A percentile compares a stretch with the other conserved stretches of the same genome.
phyloP scores from a whole-genome alignment of 352 stramenopile genomes.

The Phytophthora colocasiae region DNA sequence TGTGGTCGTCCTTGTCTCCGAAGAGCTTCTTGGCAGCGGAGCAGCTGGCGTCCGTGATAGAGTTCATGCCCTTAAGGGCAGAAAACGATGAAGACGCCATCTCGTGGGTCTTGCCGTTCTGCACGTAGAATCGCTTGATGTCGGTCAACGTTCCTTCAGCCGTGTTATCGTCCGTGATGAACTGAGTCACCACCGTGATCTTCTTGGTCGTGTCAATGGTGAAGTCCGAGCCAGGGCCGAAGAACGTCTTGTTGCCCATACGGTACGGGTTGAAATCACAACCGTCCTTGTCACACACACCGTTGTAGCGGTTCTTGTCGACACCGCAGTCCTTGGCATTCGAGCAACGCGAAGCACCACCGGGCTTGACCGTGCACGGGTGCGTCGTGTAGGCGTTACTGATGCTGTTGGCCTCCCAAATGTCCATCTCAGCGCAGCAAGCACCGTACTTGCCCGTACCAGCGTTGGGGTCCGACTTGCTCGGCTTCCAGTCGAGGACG shows the following conservation, averaged over 20 bases:
- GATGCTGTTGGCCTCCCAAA: conserved; percentile 65
- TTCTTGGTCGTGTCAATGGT: conserved; percentile 32
- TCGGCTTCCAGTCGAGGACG: conserved; percentile 48
- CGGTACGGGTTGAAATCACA: conserved; percentile 39
- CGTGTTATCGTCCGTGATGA: conserved; percentile 35
- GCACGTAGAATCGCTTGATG: conserved; percentile 30
- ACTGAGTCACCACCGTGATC: conserved; percentile 37
- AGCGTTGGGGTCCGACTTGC: conserved; percentile 40
- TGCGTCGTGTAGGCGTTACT: conserved; percentile 52
- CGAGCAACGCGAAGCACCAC: conserved; percentile 31
- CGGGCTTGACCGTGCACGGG: conserved; percentile 38
- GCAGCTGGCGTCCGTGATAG: conserved; percentile 28
- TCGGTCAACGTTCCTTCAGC: conserved; percentile 22
- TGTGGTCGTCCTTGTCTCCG: conserved; percentile 62
- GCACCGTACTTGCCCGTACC: conserved; percentile 49
- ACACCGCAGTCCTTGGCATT: conserved; percentile 18
- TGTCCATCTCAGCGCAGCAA: conserved; percentile 69
- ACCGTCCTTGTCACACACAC: conserved; percentile 38
- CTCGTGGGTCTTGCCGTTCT: conserved; percentile 19
- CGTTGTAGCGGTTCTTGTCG: conserved; percentile 18
- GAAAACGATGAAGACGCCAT: conserved; percentile 25
- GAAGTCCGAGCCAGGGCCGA: conserved; percentile 25
- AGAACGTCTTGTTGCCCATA: conserved; percentile 42
- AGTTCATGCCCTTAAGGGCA: conserved; percentile 25
- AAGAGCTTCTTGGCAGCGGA: conserved; percentile 31